Base-by-base conservation (phyloP, 805 yeast species). In the Schizosaccharomyces octosporus region DNA sequence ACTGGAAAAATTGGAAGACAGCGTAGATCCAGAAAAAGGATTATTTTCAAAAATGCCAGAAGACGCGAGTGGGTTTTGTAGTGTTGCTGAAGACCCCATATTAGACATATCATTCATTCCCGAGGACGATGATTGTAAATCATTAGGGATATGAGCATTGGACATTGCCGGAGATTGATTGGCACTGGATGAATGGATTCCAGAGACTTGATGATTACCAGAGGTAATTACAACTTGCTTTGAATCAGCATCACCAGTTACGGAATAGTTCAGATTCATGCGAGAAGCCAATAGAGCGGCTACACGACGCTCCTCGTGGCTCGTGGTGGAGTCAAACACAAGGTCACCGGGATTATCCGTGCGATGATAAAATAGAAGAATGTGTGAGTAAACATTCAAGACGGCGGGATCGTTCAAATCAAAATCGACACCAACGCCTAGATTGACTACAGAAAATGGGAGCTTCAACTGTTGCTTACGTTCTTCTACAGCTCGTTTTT, bases 401-500 rank as follows among this genome's bases (percentile, higher is more conserved):
- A 84, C 82, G 68, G 89, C 97, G 0, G 94, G 85, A 68, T 87
- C 95, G 69, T 90, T 93, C 67, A 93, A 80, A 71, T 93, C 95
- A 64, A 88, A 70, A 54, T 77, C 73, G 4, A 29, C 21, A 3
- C 57, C 57, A 51, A 29, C 57, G 15, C 57, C 57, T 5, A 51
- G 7, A 21, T 21, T 24, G 4, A 13, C 36, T 7, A 51, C 57
- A 51, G 57, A 51, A 51, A 51, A 51, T 6, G 36, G 31, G 15
- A 29, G n/a, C 54, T 61, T 60, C 59, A 42, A 19, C 21, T 51
- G 57, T 9, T 45, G 24, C 7, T 13, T 21, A n/a, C 48, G 55
- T 31, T 41, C 54, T 21, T 59, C 54, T 72, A 90, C 97, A 43
- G 97, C 97, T 61, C 97, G 77, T 65, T 89, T 87, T 66, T 90